phyloP scores from a whole-genome alignment of 2,329 filamentous ascomycete species.

The Fusarium caatingaense region DNA sequence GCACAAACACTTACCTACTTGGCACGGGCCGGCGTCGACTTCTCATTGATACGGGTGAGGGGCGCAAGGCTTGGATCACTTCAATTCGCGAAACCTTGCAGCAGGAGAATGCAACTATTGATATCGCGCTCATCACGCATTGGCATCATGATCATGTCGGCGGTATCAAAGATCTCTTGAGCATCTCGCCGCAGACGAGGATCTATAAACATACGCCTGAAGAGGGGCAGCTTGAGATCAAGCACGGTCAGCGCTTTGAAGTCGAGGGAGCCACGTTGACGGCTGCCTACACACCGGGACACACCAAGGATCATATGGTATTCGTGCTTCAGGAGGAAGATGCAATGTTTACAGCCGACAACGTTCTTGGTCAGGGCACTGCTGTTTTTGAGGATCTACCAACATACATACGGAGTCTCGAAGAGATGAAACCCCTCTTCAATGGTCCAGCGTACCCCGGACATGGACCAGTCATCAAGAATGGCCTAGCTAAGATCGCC shows the following conservation, averaged over 20 bases:
- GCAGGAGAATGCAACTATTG: constrained; percentile 75
- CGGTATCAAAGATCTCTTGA: constrained; percentile 77
- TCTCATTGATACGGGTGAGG: constrained; percentile 91
- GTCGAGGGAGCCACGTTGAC: constrained; percentile 73
- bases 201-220: constrained; percentile 75
- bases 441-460: constrained; percentile 83
- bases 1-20: constrained; percentile 95
- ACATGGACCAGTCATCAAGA: constrained; percentile 82
- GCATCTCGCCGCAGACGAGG: constrained; percentile 69
- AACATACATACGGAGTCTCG: constrained; percentile 75
- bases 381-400: constrained; percentile 84
- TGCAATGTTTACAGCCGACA: constrained; percentile 89
- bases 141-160: constrained; percentile 91
- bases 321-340: constrained; percentile 82
- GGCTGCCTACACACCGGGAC: constrained; percentile 72
- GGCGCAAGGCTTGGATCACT: constrained; percentile 77
- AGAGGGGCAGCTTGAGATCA: constrained; percentile 57
- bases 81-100: constrained; percentile 73
- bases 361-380: constrained; percentile 87
- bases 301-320: constrained; percentile 84
- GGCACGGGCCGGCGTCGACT: constrained; percentile 79
- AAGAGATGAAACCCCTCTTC: constrained; percentile 75
- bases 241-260: constrained; percentile 65
- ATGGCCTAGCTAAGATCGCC: constrained; percentile 76
- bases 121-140: constrained; percentile 83